Conservation (phyloP, 2,329 filamentous ascomycete species). For the Alternaria gansuensis region DNA sequence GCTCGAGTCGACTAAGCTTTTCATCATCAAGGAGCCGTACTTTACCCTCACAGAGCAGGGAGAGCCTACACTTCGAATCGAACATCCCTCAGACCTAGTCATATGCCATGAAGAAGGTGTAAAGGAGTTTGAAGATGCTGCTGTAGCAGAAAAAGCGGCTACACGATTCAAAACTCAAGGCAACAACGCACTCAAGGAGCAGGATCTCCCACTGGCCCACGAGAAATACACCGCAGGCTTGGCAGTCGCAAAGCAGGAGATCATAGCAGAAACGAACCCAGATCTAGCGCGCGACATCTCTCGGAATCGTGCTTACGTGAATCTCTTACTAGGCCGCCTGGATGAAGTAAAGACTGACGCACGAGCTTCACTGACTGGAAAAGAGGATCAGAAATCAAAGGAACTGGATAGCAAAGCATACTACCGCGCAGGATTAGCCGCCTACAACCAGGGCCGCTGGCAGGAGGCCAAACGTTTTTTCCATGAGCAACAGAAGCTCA, state of each 20-base stretch:
- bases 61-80: slow-evolving; percentile 59
- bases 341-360: slow-evolving; percentile 48
- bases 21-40: slow-evolving; percentile 65
- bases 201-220: slow-evolving; percentile 51
- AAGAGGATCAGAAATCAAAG: slow-evolving; percentile 40
- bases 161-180: slow-evolving; percentile 51
- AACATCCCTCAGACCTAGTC: slow-evolving; percentile 63
- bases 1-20: slow-evolving; percentile 47
- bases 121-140: slow-evolving; percentile 36
- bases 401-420: slow-evolving; percentile 55
- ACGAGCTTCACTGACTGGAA: slow-evolving; percentile 37
- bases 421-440: slow-evolving; percentile 57
- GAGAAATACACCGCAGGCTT: slow-evolving; percentile 46
- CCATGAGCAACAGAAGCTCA: slow-evolving; percentile 37
- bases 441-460: slow-evolving; percentile 57
- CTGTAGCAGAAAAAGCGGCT: slow-evolving; percentile 43
- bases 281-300: slow-evolving; percentile 47
- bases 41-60: slow-evolving; percentile 57
- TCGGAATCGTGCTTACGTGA: slow-evolving; percentile 48
- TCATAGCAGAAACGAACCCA: slow-evolving; percentile 24
- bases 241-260: slow-evolving; percentile 34
- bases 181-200: slow-evolving; percentile 40
- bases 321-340: slow-evolving; percentile 40
- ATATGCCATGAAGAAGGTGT: slow-evolving; percentile 49
- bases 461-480: slow-evolving; percentile 51